Evolutionary conservation across 169 alveolate species (phyloP).

Genomic region (Cryptosporidium viatorum): DNA sequence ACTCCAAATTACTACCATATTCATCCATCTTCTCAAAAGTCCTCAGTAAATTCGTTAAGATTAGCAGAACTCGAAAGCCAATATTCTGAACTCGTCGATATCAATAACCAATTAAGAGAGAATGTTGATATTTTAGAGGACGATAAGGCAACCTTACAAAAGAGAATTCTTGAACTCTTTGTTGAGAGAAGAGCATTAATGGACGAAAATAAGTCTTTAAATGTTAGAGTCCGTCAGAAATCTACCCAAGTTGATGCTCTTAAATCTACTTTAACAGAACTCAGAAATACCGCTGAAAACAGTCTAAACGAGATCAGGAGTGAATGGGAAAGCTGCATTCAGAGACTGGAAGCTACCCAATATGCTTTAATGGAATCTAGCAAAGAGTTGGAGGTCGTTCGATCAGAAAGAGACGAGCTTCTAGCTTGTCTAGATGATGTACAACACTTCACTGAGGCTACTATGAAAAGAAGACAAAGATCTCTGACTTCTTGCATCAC

Average conservation of each 20-base stretch:
- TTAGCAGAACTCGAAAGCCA: slow-evolving; percentile 25
- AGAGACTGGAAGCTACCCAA: slow-evolving; percentile 71
- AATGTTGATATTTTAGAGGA: slow-evolving; percentile 65
- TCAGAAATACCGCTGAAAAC: slow-evolving; percentile 70
- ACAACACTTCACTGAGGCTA: slow-evolving; percentile 70
- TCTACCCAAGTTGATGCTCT: slow-evolving; percentile 69
- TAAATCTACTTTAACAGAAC: slow-evolving; percentile 65
- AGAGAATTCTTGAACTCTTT: slow-evolving; percentile 53
- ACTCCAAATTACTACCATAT: slow-evolving; percentile 17
- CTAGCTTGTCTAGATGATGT: slow-evolving; percentile 71
- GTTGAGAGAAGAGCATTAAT: slow-evolving; percentile 67
- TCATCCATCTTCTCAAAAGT: background rate
- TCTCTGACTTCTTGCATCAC: slow-evolving; percentile 8
- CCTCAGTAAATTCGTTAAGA: background rate
- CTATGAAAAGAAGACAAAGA: slow-evolving; percentile 71
- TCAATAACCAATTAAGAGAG: slow-evolving; percentile 39
- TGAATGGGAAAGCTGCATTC: slow-evolving; percentile 74
- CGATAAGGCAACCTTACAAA: slow-evolving; percentile 72
- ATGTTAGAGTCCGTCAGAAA: slow-evolving; percentile 45
- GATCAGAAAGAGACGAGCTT: slow-evolving; percentile 73
- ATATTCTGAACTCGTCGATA: slow-evolving; percentile 50
- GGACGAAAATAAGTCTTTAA: slow-evolving; percentile 48
- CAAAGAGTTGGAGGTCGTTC: slow-evolving; percentile 55
- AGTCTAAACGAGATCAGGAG: slow-evolving; percentile 43
- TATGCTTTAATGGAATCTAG: slow-evolving; percentile 64